Evolutionary conservation across 306 rosid species (phyloP).

Genomic region (Vicia faba): DNA sequence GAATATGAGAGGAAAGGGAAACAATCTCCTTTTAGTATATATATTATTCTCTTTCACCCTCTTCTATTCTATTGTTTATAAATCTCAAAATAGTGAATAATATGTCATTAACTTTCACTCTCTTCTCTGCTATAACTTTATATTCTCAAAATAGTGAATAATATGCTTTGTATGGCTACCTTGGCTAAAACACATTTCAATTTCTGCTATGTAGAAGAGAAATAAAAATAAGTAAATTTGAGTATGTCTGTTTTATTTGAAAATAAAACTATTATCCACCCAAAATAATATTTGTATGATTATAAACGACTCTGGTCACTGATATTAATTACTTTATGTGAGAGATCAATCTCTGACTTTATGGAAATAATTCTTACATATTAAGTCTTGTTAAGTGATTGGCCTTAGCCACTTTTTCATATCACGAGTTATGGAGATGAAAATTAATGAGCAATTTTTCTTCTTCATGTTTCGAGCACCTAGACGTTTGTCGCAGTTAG

Average conservation of each 20-base stretch:
- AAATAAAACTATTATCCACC: not conserved
- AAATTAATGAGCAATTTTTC: conserved; percentile 22
- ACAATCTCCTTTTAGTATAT: conserved; percentile 64
- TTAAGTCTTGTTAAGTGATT: conserved; percentile 15
- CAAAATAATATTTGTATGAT: conserved; percentile 10
- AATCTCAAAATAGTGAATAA: conserved; percentile 16
- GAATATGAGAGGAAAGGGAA: conserved; percentile 78
- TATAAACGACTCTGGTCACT: no score
- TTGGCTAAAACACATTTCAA: conserved; percentile 21
- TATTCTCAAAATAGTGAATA: conserved; percentile 7
- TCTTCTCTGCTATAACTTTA: not conserved
- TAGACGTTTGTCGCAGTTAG: conserved; percentile 65
- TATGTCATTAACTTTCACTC: not conserved
- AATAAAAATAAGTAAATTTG: no score
- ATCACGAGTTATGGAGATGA: conserved; percentile 27
- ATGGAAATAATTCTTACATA: conserved; percentile 1
- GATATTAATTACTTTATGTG: not conserved
- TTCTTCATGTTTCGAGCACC: conserved; percentile 58
- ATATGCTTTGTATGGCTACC: not conserved
- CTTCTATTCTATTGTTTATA: not conserved
- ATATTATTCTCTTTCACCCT: conserved; percentile 4
- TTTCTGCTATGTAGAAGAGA: conserved; percentile 17
- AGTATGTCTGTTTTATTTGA: no score
- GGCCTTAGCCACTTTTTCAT: conserved; percentile 19
- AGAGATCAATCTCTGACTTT: conserved; percentile 16